Conservation (phyloP, 352 stramenopile genomes). For the Phytophthora sansomeana region DNA sequence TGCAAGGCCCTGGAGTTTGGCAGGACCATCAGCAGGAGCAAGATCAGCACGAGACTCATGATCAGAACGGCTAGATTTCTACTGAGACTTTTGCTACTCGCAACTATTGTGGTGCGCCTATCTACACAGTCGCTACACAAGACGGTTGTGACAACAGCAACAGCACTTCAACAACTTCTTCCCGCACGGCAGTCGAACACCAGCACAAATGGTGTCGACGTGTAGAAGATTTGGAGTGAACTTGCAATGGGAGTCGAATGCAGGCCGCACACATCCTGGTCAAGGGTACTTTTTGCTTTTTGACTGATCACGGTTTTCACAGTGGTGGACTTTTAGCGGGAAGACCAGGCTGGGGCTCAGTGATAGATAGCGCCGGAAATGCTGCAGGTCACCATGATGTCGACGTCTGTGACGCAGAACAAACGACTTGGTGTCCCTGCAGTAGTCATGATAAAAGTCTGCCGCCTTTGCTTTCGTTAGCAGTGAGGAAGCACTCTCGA, state of each 20-base stretch:
- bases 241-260: background rate
- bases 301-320: background rate
- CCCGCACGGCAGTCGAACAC: constrained; percentile 20
- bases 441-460: background rate
- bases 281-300: background rate
- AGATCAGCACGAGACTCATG: constrained; percentile 11
- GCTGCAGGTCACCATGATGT: background rate
- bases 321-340: constrained; percentile 8
- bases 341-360: constrained; percentile 4
- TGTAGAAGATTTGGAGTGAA: background rate
- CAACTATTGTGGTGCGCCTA: background rate
- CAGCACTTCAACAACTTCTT: background rate
- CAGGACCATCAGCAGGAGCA: constrained; percentile 18
- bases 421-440: background rate
- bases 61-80: background rate
- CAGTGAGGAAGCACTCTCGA: background rate
- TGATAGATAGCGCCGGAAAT: constrained; percentile 11
- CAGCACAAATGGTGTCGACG: constrained; percentile 9
- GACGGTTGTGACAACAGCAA: too few species aligned
- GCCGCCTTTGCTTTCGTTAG: background rate
- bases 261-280: background rate
- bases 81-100: constrained; percentile 4
- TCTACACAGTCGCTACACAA: too few species aligned
- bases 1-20: background rate
- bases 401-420: background rate